A percentile compares a stretch with the other conserved stretches of the same genome.
Conservation (phyloP, 805 yeast genomes). For the Wickerhamomyces mucosus region DNA sequence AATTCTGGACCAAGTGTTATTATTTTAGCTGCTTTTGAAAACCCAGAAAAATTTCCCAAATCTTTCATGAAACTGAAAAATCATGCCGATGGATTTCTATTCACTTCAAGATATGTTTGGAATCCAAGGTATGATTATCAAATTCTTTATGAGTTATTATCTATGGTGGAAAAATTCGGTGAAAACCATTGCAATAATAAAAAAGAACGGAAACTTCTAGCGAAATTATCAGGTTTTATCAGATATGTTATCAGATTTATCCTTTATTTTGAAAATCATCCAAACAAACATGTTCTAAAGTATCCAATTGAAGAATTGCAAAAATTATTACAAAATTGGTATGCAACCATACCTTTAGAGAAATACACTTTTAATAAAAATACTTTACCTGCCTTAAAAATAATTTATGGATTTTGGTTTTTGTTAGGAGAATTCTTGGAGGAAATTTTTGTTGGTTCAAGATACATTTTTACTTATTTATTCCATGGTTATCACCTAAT, state of each 20-base stretch:
- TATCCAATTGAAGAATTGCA: conserved; percentile 14
- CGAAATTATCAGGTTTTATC: conserved; percentile 5
- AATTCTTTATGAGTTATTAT: conserved; percentile 12
- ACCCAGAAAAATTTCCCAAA: conserved; percentile 9
- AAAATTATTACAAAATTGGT: conserved; percentile 11
- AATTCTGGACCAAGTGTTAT: conserved; percentile 15
- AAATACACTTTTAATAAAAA: conserved; percentile 8
- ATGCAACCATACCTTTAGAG: conserved; percentile 9
- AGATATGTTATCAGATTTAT: conserved; percentile 5
- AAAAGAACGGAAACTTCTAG: conserved; percentile 3
- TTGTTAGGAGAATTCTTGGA: conserved; percentile 10
- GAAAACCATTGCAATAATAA: conserved; percentile 3
- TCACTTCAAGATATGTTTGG: conserved; percentile 11
- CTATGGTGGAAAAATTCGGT: conserved; percentile 13
- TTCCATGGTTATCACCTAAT: conserved; percentile 14
- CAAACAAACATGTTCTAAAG: conserved; percentile 7
- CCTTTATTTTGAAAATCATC: conserved; percentile 3
- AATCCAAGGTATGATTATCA: conserved; percentile 14
- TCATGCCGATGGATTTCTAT: conserved; percentile 13
- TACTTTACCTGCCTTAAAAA: conserved; percentile 6
- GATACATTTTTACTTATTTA: conserved; percentile 14
- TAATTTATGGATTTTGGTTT: conserved; percentile 13
- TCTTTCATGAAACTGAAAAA: conserved; percentile 5
- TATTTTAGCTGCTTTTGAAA: conserved; percentile 8
- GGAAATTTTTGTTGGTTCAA: conserved; percentile 7